Base-by-base conservation (phyloP, 352 stramenopile genomes). In the Globisporangium acanthophoron region DNA sequence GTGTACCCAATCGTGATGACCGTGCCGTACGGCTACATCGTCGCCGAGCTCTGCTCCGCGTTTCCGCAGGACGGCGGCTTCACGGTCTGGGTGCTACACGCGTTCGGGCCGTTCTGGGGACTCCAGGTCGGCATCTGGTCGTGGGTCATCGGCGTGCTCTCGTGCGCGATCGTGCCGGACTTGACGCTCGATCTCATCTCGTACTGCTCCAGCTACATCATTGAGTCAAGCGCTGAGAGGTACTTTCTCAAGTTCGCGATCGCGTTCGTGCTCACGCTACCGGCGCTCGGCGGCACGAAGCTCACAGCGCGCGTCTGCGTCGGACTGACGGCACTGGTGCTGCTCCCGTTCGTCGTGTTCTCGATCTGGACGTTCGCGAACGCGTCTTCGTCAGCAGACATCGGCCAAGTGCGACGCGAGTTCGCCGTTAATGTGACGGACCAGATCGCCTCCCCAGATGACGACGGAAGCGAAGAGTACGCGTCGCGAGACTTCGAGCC, bases 1-100 rank as follows among this genome's bases (percentile, higher is more conserved):
- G 18, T 97, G 9, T 81, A 97, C 35, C 88, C 90, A 5, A 70
- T 97, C 8, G 52, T 97, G n/a, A 97, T 90, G 82, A 87, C 73
- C 1, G 44, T 97, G 3, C 91, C 90, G 20, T 92, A 97, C 66
- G 87, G 78, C 5, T 71, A 96, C 48, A 85, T 98, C 40, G 94
- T 94, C 11, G 80, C 90, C 11, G 91, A 98, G 70, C 69, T 98
- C 21, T 88, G 81, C 21, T 84, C 85, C 0, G 74, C 89, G 8
- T 97, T 97, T 66, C 89, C 87, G 2, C 88, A 97, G 20, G 69
- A 82, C 29, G 73, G 68, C 20, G 89, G 75, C 51, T 94, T 88
- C 56, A 78, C 91, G 1, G 77, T 88, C 3, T 98, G 92, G 92
- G 87, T 97, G 1, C 67, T 90, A 54, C 73, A 91, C 62, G 91